Evolutionary conservation across 2,329 filamentous ascomycete genomes (phyloP), one percentile per base, ranked within the genome.

Genomic region (Myrmaecium sp.): DNA sequence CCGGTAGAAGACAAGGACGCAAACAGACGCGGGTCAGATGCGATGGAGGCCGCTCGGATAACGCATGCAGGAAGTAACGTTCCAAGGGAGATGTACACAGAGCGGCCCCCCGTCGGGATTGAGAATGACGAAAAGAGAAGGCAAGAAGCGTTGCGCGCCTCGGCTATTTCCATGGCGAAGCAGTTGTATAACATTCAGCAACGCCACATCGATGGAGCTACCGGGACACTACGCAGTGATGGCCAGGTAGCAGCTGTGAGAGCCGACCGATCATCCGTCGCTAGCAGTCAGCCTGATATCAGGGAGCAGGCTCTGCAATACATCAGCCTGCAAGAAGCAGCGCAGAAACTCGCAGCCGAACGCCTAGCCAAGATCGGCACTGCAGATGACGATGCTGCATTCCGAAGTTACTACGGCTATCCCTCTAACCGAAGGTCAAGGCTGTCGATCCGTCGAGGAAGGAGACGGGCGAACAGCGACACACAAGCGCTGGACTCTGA

Each of bases 161-260:
- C 82, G 12, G 82, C 84, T 3, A 60, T 93, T 3, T 80, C 78
- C 7, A 92, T 94, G 82, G 83, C 84, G 5, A 78, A 75, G 51
- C 70, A 76, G 38, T 86, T 93, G 72, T 93, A 83, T 44, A 67
- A 60, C 7, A 59, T 69, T 17, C 74, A 82, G 38, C 69, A 80
- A 34, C 67, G 64, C 33, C 64, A 63, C 33, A 58, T 66, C 2
- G 65, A 71, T 5, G 57, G 62, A 17, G 40, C 39, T 19, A 26
- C 42, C 13, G 33, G 52, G 57, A 16, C 56, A 57, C 27, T 31
- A 14, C 27, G 29, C 17, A 44, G 41, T 13, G 34, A 40, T 15
- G 49, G 47, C 30, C 48, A 36, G 28, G 47, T 38, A 8, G 50
- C 47, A 17, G 49, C 47, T 14, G 50, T 46, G 16, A 44, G 46